phyloP scores from a whole-genome alignment of 2,329 filamentous ascomycete genomes.

The Fusarium haematococcum region DNA sequence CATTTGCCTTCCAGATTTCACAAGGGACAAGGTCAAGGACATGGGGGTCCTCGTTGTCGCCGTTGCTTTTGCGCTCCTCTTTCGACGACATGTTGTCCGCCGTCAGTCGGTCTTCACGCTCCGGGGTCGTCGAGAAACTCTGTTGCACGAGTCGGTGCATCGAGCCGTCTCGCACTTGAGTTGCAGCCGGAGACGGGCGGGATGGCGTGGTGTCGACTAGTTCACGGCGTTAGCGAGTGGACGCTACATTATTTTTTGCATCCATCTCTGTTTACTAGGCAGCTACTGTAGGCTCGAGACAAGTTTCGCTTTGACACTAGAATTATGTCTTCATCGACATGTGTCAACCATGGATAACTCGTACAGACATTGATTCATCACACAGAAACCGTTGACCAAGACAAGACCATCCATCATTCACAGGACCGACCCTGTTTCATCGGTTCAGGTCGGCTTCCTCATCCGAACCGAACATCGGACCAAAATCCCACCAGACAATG shows the following conservation, averaged over 20 bases:
- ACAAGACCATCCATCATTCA: neutral
- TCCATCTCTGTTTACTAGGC: neutral
- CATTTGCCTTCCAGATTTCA: constrained; percentile 31
- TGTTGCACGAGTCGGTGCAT: constrained; percentile 22
- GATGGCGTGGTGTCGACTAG: constrained; percentile 25
- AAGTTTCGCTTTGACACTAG: neutral
- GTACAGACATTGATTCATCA: neutral
- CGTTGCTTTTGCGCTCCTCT: constrained; percentile 1
- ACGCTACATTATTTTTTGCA: neutral
- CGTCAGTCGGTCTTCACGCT: neutral
- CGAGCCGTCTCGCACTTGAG: constrained; percentile 24
- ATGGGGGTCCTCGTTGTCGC: neutral
- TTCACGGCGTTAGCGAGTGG: constrained; percentile 2
- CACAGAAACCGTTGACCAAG: neutral
- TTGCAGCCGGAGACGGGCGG: constrained; percentile 25
- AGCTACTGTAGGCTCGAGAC: neutral
- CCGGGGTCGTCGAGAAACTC: neutral
- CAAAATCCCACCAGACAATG: constrained; percentile 4
- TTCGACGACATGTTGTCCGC: neutral
- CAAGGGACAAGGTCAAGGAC: neutral
- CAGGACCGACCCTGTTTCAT: constrained; percentile 5
- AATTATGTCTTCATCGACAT: neutral
- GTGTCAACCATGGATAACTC: neutral
- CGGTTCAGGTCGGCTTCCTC: constrained; percentile 3
- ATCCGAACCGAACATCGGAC: constrained; percentile 29